A percentile compares a stretch with the other conserved stretches of the same genome.
These are phyloP conservation scores for Ceratocystis eucalypticola DNA, from an alignment of 2,329 filamentous ascomycete genomes.

Conservation along the genomic window DNA sequence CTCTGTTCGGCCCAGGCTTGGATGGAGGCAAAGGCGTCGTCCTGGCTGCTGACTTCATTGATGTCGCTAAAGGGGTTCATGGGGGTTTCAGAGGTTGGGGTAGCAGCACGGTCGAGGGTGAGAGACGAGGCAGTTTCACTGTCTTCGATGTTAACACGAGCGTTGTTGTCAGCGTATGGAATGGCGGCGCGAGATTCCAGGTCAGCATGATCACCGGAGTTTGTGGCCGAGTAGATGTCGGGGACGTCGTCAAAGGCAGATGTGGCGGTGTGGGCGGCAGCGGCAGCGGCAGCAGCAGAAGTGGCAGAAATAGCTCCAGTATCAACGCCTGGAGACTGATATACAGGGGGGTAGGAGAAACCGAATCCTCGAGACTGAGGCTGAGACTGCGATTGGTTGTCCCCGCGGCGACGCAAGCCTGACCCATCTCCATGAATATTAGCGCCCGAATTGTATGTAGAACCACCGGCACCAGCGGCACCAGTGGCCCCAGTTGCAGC, in stretches of 20 bases:
- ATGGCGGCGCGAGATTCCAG: neutral
- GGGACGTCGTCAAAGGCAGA: conserved; percentile 36
- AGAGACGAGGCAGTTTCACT: conserved; percentile 10
- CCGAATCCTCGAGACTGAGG: neutral
- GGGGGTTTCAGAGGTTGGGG: conserved; percentile 12
- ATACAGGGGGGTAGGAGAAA: conserved; percentile 24
- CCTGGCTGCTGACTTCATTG: conserved; percentile 20
- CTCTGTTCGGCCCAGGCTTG: conserved; percentile 50
- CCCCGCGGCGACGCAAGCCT: conserved; percentile 34
- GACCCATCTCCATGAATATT: conserved; percentile 32
- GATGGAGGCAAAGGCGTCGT: conserved; percentile 44
- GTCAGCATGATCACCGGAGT: neutral
- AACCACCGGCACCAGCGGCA: conserved; percentile 41
- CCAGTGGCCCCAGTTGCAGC: conserved; percentile 39
- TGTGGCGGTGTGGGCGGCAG: conserved; percentile 26
- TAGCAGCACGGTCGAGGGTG: conserved; percentile 4
- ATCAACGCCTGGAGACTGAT: neutral
- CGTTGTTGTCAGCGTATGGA: conserved; percentile 27
- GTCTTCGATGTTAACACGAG: neutral
- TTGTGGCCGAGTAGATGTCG: conserved; percentile 44
- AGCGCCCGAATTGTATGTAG: conserved; percentile 44
- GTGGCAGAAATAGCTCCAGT: neutral
- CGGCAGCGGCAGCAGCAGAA: neutral
- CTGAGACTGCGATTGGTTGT: conserved; percentile 23
- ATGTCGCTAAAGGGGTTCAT: conserved; percentile 16